phyloP scores from a whole-genome alignment of 2,329 filamentous ascomycete genomes.

The Botrytis porri region DNA sequence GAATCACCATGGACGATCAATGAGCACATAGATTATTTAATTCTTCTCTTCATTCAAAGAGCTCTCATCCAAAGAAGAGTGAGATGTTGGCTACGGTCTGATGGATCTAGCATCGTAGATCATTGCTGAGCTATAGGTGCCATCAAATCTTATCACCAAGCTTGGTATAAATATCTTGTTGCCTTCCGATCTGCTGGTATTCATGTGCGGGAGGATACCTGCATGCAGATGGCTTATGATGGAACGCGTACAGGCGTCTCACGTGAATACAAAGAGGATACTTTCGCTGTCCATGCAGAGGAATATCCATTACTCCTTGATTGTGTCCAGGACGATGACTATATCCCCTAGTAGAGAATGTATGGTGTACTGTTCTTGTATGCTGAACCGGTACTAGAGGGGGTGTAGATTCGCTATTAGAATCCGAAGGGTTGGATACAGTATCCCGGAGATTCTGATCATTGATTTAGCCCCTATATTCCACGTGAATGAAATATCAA shows the following conservation, averaged over 20 bases:
- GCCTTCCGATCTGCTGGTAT: neutral
- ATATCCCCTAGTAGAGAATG: neutral
- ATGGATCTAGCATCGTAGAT: too few relatives aligned
- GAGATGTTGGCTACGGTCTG: neutral
- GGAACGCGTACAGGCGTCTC: neutral
- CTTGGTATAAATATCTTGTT: neutral
- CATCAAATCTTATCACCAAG: neutral
- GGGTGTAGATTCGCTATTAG: neutral
- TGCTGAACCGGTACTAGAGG: neutral
- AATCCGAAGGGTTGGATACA: neutral
- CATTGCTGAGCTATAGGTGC: neutral
- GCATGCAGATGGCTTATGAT: neutral
- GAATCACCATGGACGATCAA: neutral
- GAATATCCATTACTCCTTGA: neutral
- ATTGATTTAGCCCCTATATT: neutral
- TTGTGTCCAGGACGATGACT: too few relatives aligned
- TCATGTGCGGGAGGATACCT: neutral
- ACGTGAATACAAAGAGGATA: neutral
- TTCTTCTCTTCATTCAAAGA: neutral
- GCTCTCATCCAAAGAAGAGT: neutral
- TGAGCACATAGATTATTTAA: neutral
- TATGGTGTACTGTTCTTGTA: neutral
- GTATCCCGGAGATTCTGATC: too few relatives aligned
- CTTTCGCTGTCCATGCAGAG: neutral
- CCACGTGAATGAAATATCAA: neutral